Percentiles rank a stretch among this genome's conserved stretches.
Conservation (phyloP, 2,329 filamentous ascomycete species). For the Thielaviopsis euricoi region DNA sequence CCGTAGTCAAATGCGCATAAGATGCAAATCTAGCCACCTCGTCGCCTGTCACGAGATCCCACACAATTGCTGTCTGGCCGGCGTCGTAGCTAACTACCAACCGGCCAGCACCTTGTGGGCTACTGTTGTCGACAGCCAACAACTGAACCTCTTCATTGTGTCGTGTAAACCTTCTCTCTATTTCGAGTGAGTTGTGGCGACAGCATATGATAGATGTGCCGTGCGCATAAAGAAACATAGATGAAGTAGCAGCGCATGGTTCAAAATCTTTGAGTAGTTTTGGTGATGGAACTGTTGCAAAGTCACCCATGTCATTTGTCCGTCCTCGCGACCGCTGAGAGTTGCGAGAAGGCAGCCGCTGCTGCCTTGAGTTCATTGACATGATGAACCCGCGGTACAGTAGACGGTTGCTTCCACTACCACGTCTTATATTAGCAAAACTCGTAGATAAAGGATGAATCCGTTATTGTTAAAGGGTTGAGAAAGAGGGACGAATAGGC, state of each 20-base stretch:
- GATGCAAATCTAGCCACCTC: constrained; percentile 86
- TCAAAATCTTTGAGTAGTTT: constrained; percentile 46
- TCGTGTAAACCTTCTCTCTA: constrained; percentile 71
- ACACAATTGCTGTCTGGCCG: constrained; percentile 83
- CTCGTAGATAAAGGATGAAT: neutral
- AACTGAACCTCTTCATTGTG: constrained; percentile 73
- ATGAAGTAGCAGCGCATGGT: constrained; percentile 78
- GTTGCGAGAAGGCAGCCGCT: constrained; percentile 5
- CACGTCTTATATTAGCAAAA: neutral
- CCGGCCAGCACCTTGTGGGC: constrained; percentile 68
- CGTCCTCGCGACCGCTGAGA: constrained; percentile 9
- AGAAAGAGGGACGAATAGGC: neutral
- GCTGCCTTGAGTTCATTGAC: constrained; percentile 4
- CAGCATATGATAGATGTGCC: constrained; percentile 69
- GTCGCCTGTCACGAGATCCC: constrained; percentile 85
- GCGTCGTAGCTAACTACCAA: constrained; percentile 87
- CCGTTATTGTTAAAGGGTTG: neutral
- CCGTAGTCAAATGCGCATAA: constrained; percentile 71
- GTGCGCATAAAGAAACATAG: constrained; percentile 79
- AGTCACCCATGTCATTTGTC: constrained; percentile 10
- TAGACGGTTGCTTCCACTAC: neutral
- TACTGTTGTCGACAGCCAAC: constrained; percentile 79
- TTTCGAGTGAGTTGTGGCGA: constrained; percentile 79
- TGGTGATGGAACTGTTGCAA: constrained; percentile 3
- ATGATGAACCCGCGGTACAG: neutral